Conservation (phyloP, 83 land plant genomes). For the Larix sibirica region DNA sequence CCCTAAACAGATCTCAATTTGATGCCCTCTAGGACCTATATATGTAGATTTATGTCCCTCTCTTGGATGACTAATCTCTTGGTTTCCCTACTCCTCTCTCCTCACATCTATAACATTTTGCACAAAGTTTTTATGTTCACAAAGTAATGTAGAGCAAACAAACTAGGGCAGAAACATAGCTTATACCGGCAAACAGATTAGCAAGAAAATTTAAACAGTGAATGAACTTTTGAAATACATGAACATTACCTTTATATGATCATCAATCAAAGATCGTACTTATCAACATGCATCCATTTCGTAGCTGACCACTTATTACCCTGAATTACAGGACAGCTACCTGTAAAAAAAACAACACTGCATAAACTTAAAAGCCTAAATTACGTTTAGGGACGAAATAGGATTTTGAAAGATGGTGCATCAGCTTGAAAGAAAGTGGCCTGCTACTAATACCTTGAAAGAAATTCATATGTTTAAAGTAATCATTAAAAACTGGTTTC, state of each 20-base stretch:
- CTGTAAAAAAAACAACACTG: slow-evolving; percentile 16
- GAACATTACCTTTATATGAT: slow-evolving; percentile 1
- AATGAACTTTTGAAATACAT: background rate
- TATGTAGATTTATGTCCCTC: too few species aligned
- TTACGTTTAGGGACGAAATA: background rate
- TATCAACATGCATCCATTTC: slow-evolving; percentile 53
- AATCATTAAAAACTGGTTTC: background rate
- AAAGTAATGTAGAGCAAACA: too few species aligned
- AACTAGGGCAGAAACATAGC: too few species aligned
- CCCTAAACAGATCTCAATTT: too few species aligned
- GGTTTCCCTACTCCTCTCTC: too few species aligned
- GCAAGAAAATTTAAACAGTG: too few species aligned
- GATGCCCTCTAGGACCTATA: too few species aligned
- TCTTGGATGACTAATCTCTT: too few species aligned
- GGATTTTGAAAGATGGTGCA: background rate
- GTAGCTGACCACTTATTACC: slow-evolving; percentile 65
- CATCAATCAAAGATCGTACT: slow-evolving; percentile 24
- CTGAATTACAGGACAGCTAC: slow-evolving; percentile 52
- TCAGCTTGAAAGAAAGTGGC: background rate
- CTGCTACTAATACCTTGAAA: background rate
- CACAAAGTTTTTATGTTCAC: too few species aligned
- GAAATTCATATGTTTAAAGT: background rate
- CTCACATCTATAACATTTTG: too few species aligned
- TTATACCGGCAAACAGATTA: too few species aligned
- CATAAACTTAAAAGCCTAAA: background rate